These are phyloP conservation scores for Cordyceps fumosorosea DNA, from an alignment of 2,329 filamentous ascomycete species.

Conservation along the genomic window DNA sequence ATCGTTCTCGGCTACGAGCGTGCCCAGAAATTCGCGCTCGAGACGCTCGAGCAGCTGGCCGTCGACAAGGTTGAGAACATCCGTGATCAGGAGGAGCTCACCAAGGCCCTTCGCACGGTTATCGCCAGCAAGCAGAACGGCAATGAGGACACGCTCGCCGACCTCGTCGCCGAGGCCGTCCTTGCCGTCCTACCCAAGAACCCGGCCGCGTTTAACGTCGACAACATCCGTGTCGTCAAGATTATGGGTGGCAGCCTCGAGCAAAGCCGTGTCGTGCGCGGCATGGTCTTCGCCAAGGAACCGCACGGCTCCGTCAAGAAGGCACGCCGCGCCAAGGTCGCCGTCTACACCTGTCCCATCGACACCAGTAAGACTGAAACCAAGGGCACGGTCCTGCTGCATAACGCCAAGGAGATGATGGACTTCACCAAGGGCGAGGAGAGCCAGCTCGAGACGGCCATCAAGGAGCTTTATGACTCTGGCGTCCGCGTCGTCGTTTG, in stretches of 20 bases:
- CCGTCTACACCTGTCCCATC: constrained; percentile 92
- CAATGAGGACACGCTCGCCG: constrained; percentile 79
- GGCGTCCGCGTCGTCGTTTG: constrained; percentile 88
- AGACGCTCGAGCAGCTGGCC: constrained; percentile 77
- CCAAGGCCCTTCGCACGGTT: constrained; percentile 92
- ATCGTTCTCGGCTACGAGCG: constrained; percentile 94
- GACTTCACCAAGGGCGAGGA: constrained; percentile 98
- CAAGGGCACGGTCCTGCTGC: constrained; percentile 92
- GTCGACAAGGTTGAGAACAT: constrained; percentile 89
- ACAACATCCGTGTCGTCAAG: constrained; percentile 98
- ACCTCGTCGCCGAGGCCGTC: constrained; percentile 77
- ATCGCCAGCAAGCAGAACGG: constrained; percentile 96
- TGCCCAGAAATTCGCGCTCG: constrained; percentile 81
- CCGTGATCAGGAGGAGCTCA: constrained; percentile 71
- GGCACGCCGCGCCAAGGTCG: constrained; percentile 87
- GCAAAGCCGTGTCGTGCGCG: constrained; percentile 90
- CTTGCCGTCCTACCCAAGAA: constrained; percentile 93
- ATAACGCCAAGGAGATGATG: constrained; percentile 98
- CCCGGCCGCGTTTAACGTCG: constrained; percentile 92
- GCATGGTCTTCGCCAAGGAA: constrained; percentile 96
- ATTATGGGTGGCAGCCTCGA: constrained; percentile 97
- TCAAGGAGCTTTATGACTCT: constrained; percentile 95
- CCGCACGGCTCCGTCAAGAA: constrained; percentile 92
- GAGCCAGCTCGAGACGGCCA: constrained; percentile 75
- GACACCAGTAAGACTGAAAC: constrained; percentile 96